A percentile compares a stretch with the other conserved stretches of the same genome.
Conservation (phyloP, 371 early-diverging fungal genomes). For the Mortierella sp. region DNA sequence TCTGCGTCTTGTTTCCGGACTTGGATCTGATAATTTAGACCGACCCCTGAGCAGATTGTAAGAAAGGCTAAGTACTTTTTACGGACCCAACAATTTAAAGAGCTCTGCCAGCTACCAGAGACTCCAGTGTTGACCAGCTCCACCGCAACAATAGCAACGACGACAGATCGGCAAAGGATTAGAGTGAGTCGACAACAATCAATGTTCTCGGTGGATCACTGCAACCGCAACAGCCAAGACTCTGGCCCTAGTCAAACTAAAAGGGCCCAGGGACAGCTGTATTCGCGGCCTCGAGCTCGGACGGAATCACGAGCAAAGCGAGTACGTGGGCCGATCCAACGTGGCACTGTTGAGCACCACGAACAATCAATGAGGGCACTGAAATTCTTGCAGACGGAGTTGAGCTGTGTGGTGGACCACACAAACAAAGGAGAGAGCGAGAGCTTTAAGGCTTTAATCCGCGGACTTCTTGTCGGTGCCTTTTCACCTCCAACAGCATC, state of each 20-base stretch:
- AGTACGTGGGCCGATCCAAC: conserved; percentile 4
- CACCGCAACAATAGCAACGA: conserved; percentile 4
- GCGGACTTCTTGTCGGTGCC: conserved; percentile 61
- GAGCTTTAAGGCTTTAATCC: conserved; percentile 73
- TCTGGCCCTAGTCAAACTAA: no score
- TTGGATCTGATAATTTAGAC: conserved; percentile 55
- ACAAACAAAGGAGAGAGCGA: conserved; percentile 66
- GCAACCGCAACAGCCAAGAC: no score
- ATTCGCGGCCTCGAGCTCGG: background rate
- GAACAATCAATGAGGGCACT: conserved; percentile 65
- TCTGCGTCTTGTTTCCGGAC: background rate
- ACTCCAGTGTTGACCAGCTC: conserved; percentile 41
- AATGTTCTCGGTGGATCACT: no score
- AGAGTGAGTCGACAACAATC: no score
- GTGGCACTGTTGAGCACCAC: conserved; percentile 39
- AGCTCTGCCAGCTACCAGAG: conserved; percentile 63
- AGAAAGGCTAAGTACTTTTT: conserved; percentile 70
- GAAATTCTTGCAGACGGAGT: conserved; percentile 71
- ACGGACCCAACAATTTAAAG: conserved; percentile 75
- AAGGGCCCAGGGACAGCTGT: no score
- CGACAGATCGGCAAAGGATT: no score
- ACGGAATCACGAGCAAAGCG: background rate
- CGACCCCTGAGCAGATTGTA: conserved; percentile 66
- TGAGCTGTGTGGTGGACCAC: conserved; percentile 77
- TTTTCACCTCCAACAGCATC: conserved; percentile 23